Evolutionary conservation across 495 filamentous ascomycete genomes (phyloP).

Genomic region (Lasiosphaeria ovina): DNA sequence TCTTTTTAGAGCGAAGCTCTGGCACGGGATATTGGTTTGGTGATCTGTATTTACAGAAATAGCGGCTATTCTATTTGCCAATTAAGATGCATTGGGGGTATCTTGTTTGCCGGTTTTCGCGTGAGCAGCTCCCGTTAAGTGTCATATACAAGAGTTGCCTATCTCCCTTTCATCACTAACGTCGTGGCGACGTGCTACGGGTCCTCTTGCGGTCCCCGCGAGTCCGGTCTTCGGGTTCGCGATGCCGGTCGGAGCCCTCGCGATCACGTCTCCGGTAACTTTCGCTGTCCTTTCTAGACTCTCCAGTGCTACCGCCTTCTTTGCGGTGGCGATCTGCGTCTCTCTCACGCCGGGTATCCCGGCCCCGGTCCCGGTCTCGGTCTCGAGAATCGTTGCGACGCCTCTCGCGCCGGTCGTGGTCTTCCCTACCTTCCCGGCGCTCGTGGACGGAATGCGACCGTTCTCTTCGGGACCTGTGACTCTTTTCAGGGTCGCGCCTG

Average conservation of each 20-base stretch:
- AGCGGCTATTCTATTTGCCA: no score
- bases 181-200: conserved; percentile 29
- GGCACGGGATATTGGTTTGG: no score
- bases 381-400: conserved; percentile 30
- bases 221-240: conserved; percentile 13
- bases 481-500: conserved; percentile 16
- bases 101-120: no score
- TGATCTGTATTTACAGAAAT: no score
- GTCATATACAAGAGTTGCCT: not conserved
- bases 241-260: conserved; percentile 23
- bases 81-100: no score
- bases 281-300: conserved; percentile 22
- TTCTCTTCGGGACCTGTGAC: conserved; percentile 14
- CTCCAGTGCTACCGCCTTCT: conserved; percentile 1
- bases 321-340: conserved; percentile 23
- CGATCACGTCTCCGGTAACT: conserved; percentile 23
- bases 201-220: conserved; percentile 17
- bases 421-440: conserved; percentile 22
- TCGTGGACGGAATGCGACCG: conserved; percentile 22
- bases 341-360: conserved; percentile 27
- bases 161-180: not conserved
- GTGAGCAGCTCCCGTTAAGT: no score
- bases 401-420: conserved; percentile 28
- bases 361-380: conserved; percentile 21
- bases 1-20: no score